A percentile compares a stretch with the other conserved stretches of the same genome.
These are phyloP conservation scores for Fusarium sambucinum DNA, from an alignment of 2,329 filamentous ascomycete genomes.

Conservation along the genomic window DNA sequence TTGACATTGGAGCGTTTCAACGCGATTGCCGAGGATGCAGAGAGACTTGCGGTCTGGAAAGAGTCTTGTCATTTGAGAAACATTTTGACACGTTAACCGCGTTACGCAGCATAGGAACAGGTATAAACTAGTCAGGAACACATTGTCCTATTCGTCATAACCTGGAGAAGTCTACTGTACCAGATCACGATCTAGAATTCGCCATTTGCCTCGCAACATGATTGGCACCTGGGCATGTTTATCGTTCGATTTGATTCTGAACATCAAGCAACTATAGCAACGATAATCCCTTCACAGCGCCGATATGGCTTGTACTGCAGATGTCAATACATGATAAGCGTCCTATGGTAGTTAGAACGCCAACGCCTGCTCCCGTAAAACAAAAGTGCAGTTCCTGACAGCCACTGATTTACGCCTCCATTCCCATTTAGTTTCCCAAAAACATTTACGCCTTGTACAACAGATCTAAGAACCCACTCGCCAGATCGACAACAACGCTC, in stretches of 20 bases:
- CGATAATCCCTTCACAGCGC: conserved; percentile 1
- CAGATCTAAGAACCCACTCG: conserved; percentile 90
- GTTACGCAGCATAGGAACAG: conserved; percentile 34
- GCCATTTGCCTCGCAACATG: neutral
- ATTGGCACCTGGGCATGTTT: neutral
- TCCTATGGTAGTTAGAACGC: conserved; percentile 15
- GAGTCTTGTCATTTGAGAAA: neutral
- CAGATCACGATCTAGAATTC: conserved; percentile 5
- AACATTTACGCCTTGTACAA: conserved; percentile 81
- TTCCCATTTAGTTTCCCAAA: conserved; percentile 3
- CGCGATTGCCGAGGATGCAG: conserved; percentile 6
- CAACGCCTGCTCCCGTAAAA: conserved; percentile 28
- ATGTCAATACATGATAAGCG: conserved; percentile 13
- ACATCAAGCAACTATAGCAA: neutral
- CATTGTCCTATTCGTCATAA: conserved; percentile 6
- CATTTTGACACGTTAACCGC: conserved; percentile 7
- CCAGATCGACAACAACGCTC: conserved; percentile 90
- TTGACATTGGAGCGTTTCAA: conserved; percentile 1
- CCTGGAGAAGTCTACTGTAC: neutral
- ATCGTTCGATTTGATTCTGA: conserved; percentile 9
- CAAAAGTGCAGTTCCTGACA: conserved; percentile 11
- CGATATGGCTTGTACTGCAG: neutral
- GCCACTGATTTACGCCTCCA: conserved; percentile 4
- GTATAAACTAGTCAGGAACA: conserved; percentile 31
- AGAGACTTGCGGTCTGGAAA: neutral